Base-by-base conservation (phyloP, 306 rosid species). In the Dryas drummondii region DNA sequence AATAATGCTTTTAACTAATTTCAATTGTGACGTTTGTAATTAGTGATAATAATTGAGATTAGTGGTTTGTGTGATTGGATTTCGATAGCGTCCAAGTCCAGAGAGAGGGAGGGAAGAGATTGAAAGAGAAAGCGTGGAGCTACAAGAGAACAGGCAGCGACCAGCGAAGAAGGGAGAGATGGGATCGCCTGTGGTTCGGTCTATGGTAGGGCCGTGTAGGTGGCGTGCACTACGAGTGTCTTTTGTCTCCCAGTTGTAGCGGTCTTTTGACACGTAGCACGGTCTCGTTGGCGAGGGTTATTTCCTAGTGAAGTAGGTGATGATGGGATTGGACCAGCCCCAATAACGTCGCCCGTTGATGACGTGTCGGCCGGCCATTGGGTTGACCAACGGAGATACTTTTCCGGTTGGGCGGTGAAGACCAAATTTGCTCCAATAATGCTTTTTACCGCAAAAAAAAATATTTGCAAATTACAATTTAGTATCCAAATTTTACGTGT, bases 1-100 rank as follows among this genome's bases (percentile, higher is more conserved):
- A 9, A 17, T 3, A 22, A 41, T 65, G 9, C 10, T 67, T 68
- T 48, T 15, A 73, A 53, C n/a, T 10, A 50, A 14, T 40, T n/a
- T n/a, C 48, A 14, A 5, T 22, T 4, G n/a, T 5, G 37, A 63
- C 42, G 40, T 32, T 49, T 52, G 19, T 37, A 66, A 73, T 78
- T 64, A 82, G 52, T 13, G 57, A 68, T 51, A 42, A 49, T 82
- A 74, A 82, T 73, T 59, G 61, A 73, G 54, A 70, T 73, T 68
- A 68, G 63, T 61, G 22, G 40, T 66, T 48, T 63, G 58, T 51
- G 27, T 41, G 49, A 63, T 37, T 12, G 47, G 68, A 7, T 15
- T 62, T 62, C 13, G 72, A 32, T 46, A 26, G 76, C 72, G 71
- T 77, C 78, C 16, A 45, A 51, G 76, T 68, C 45, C 62, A 68